Evolutionary conservation across 2,329 filamentous ascomycete genomes (phyloP), one percentile per base, ranked within the genome.

Genomic region (Xylariales sp.): DNA sequence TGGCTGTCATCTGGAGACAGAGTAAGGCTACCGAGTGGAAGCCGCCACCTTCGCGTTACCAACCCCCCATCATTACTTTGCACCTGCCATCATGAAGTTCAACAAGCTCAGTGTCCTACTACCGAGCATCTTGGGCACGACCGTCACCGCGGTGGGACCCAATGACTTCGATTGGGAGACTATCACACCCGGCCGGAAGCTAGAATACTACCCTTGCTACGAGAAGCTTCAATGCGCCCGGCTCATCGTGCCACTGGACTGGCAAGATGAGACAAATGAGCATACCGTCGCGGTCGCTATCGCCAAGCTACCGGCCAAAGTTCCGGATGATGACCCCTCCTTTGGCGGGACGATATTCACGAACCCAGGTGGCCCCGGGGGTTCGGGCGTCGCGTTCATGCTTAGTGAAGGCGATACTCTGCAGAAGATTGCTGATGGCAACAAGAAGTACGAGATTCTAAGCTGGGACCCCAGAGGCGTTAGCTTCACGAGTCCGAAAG

Each of bases 281-380:
- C 48, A 56, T 36, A 59, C 53, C 0, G 58, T 65, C 12, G 58
- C 60, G 5, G 52, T 74, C 24, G 68, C 69, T 42, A 58, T 73
- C 44, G 53, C 65, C 35, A 64, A 62, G 43, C 57, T 64, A 7
- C 65, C 66, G 0, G 68, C 68, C 19, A 45, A 45, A 1, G 69
- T 71, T 3, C 42, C 58, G 7, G 56, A 62, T 16, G 28, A 51
- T n/a, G 60, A 68, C 42, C 55, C 63, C 4, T 45, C 55, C 25
- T 71, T 65, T 39, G 66, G 59, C 28, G 70, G 70, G 14, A 56
- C 68, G 35, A 55, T 72, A 31, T 56, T 73, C 47, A 51, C 54
- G 34, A 71, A 71, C 54, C 69, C 68, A 0, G 70, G 70, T 31
- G 70, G 70, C 0, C 69, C 69, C 0, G 65, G 69, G 20, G 62